Conservation (phyloP, 345 rosid genomes). For the Rhodamnia argentea region DNA sequence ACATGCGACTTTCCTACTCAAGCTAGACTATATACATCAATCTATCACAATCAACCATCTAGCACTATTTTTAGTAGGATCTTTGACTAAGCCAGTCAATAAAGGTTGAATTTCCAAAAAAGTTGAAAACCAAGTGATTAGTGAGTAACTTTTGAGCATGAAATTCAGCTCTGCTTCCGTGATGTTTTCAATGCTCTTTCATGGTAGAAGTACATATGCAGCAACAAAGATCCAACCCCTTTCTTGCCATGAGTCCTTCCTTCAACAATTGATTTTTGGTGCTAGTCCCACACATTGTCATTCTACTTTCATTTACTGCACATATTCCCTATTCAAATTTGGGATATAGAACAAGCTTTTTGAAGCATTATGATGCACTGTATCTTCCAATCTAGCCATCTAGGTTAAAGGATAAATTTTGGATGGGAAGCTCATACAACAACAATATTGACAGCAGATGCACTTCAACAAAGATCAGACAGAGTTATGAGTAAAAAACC, state of each 20-base stretch:
- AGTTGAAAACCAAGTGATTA: neutral
- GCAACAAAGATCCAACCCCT: neutral
- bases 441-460: neutral
- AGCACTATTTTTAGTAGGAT: neutral
- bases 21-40: neutral
- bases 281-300: neutral
- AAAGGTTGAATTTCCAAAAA: neutral
- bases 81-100: neutral
- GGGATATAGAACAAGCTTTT: neutral
- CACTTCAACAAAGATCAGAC: neutral
- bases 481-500: neutral
- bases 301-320: neutral
- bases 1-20: neutral
- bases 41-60: neutral
- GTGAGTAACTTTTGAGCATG: neutral
- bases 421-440: neutral
- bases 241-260: neutral
- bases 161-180: neutral
- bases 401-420: neutral
- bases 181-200: neutral
- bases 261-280: neutral
- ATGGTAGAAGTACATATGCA: neutral
- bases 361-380: neutral
- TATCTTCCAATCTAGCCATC: neutral
- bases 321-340: neutral